phyloP scores from a whole-genome alignment of 805 yeast genomes.

The Teunomyces lycoperdinae region DNA sequence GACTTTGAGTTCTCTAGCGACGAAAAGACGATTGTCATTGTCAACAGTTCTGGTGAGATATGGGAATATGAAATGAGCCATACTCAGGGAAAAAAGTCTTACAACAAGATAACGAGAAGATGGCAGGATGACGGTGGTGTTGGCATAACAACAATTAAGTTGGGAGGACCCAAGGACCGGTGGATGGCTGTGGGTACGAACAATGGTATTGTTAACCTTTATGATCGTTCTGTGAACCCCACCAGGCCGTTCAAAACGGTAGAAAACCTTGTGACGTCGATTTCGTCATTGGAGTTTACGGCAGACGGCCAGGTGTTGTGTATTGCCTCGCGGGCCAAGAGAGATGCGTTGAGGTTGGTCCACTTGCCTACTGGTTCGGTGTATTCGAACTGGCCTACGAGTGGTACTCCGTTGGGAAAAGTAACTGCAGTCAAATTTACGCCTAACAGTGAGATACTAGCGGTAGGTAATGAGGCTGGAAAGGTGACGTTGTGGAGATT shows the following conservation, averaged over 20 bases:
- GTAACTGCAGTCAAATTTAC: conserved; percentile 81
- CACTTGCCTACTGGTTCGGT: conserved; percentile 87
- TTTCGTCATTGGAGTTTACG: conserved; percentile 70
- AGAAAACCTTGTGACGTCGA: conserved; percentile 78
- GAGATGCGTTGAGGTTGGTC: conserved; percentile 81
- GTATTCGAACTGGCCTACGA: conserved; percentile 95
- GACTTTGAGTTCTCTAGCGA: conserved; percentile 71
- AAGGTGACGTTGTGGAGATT: conserved; percentile 85
- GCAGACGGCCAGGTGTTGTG: conserved; percentile 88
- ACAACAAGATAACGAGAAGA: conserved; percentile 50
- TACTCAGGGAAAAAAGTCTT: conserved; percentile 4
- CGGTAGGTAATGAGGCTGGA: conserved; percentile 90
- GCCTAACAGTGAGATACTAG: conserved; percentile 77
- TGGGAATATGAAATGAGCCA: conserved; percentile 66
- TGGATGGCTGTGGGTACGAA: conserved; percentile 89
- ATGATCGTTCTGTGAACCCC: conserved; percentile 49
- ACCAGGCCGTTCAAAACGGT: conserved; percentile 58
- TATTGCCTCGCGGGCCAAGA: conserved; percentile 78
- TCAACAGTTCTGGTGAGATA: conserved; percentile 79
- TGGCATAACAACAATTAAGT: conserved; percentile 72
- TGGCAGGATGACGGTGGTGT: conserved; percentile 89
- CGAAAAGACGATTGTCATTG: conserved; percentile 47
- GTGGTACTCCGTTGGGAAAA: conserved; percentile 93
- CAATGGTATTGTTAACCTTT: conserved; percentile 86
- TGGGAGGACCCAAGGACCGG: conserved; percentile 68